Percentiles rank a stretch among this genome's conserved stretches.
Conservation (phyloP, 139 green algal genomes). For the Trebouxia sp. region DNA sequence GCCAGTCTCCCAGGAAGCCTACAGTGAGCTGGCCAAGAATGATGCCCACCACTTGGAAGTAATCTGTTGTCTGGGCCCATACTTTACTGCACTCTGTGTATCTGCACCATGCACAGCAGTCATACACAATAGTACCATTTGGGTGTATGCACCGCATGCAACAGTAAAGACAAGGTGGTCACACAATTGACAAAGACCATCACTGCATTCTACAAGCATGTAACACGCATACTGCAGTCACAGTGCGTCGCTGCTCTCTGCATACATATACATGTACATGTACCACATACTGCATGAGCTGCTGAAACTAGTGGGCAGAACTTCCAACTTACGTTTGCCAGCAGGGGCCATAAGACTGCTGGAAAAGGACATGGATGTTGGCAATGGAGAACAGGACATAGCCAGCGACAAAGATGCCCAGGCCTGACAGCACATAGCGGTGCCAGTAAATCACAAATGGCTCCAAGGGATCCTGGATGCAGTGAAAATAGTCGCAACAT, state of each 20-base stretch:
- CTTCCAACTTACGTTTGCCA: constrained; percentile 25
- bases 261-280: too few relatives aligned
- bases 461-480: too few relatives aligned
- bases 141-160: too few relatives aligned
- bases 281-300: too few relatives aligned
- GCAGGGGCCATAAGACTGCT: constrained; percentile 30
- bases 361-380: constrained; percentile 25
- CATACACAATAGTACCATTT: neutral
- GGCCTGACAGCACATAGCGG: constrained; percentile 5
- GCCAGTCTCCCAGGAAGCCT: constrained; percentile 32
- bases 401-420: constrained; percentile 2
- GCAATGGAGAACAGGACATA: constrained; percentile 33
- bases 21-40: constrained; percentile 31
- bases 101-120: neutral
- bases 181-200: too few relatives aligned
- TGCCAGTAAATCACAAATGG: constrained; percentile 17
- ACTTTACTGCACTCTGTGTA: constrained; percentile 26
- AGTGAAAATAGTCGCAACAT: too few relatives aligned
- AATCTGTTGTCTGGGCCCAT: constrained; percentile 28
- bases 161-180: too few relatives aligned
- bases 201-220: neutral
- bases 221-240: neutral
- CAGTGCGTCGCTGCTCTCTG: too few relatives aligned
- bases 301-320: too few relatives aligned
- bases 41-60: constrained; percentile 35